A percentile compares a stretch with the other conserved stretches of the same genome.
phyloP scores from a whole-genome alignment of 306 rosid genomes.

The Pachyrhizus erosus region DNA sequence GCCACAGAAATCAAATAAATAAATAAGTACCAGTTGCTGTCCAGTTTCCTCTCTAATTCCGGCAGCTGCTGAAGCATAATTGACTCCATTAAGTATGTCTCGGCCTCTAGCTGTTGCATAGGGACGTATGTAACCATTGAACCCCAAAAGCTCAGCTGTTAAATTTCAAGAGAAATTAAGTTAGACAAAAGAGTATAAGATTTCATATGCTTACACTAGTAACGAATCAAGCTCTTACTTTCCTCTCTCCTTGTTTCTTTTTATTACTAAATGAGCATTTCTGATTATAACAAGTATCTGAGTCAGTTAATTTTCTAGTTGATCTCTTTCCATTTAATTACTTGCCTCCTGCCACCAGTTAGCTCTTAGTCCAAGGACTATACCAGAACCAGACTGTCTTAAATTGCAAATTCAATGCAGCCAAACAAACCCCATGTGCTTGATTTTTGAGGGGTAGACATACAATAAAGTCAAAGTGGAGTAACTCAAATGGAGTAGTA shows the following conservation, averaged over 20 bases:
- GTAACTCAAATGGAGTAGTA: neutral
- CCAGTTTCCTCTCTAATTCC: constrained; percentile 98
- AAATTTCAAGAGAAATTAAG: constrained; percentile 37
- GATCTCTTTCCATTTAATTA: neutral
- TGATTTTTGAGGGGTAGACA: constrained; percentile 27
- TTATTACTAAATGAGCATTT: neutral
- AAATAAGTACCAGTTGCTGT: constrained; percentile 68
- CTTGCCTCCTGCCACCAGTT: neutral
- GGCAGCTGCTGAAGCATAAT: constrained; percentile 98
- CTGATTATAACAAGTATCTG: neutral
- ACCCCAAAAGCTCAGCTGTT: constrained; percentile 84
- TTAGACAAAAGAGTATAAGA: neutral
- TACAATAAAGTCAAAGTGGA: constrained; percentile 12
- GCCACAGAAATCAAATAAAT: neutral
- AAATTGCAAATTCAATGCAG: constrained; percentile 32
- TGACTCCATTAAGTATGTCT: constrained; percentile 77
- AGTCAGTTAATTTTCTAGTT: neutral
- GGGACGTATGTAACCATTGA: constrained; percentile 74
- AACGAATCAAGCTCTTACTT: too few relatives aligned
- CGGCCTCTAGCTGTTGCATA: constrained; percentile 64
- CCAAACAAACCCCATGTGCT: constrained; percentile 41
- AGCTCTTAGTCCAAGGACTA: too few relatives aligned
- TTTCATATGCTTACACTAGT: neutral
- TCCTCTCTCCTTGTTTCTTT: too few relatives aligned
- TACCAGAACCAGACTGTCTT: neutral